Evolutionary conservation across 495 filamentous ascomycete genomes (phyloP).

Genomic region (Halenospora varia): DNA sequence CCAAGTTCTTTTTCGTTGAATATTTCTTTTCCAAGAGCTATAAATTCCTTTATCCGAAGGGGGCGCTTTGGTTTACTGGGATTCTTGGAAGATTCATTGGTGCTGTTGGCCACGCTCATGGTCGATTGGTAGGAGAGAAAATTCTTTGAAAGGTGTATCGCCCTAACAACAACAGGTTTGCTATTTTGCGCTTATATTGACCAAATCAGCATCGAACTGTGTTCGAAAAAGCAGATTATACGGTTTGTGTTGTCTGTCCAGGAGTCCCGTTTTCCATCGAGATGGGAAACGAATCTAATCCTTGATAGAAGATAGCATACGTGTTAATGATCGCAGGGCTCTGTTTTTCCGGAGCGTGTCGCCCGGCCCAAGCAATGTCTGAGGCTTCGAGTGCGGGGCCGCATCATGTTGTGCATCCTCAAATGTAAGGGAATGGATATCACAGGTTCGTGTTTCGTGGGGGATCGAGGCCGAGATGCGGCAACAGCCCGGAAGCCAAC

Average conservation of each 20-base stretch:
- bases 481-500: background rate
- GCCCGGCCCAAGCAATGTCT: background rate
- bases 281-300: background rate
- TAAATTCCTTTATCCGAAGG: background rate
- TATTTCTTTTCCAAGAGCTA: conserved; percentile 1
- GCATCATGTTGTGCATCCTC: background rate
- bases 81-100: background rate
- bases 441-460: background rate
- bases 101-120: background rate
- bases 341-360: background rate
- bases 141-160: background rate
- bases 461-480: background rate
- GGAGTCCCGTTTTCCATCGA: background rate
- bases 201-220: background rate
- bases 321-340: background rate
- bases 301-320: background rate
- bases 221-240: background rate
- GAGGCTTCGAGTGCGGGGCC: background rate
- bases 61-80: background rate
- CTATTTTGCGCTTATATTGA: background rate
- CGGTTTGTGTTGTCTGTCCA: background rate
- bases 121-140: background rate
- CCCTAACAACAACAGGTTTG: background rate
- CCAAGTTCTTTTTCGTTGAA: conserved; percentile 1
- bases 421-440: background rate